Conservation (phyloP, 495 filamentous ascomycete genomes). For the Hypoxylon rickii region DNA sequence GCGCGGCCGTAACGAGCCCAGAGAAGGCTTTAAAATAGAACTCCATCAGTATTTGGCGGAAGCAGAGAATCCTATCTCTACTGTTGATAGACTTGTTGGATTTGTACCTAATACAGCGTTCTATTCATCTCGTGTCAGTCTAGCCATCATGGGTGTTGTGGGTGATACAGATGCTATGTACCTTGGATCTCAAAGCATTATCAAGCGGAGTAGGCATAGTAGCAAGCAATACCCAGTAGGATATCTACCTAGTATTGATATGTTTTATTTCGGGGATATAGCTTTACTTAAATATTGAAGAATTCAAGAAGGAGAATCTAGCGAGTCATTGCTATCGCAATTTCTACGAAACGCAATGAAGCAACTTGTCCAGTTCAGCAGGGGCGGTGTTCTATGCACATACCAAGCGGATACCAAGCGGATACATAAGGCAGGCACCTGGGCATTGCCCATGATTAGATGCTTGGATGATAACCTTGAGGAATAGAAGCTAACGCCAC, state of each 20-base stretch:
- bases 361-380: constrained; percentile 32
- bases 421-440: too few species aligned
- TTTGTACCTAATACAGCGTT: constrained; percentile 39
- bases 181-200: constrained; percentile 77
- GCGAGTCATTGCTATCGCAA: constrained; percentile 15
- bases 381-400: too few species aligned
- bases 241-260: too few species aligned
- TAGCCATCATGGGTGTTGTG: constrained; percentile 34
- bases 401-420: too few species aligned
- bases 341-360: constrained; percentile 5
- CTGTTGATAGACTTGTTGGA: too few species aligned
- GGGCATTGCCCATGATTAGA: neutral
- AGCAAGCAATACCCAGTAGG: too few species aligned
- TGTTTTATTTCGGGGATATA: too few species aligned
- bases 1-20: constrained; percentile 80
- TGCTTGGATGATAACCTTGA: neutral
- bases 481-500: constrained; percentile 24
- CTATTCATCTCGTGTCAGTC: constrained; percentile 14
- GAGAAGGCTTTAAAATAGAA: constrained; percentile 64
- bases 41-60: constrained; percentile 34
- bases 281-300: too few species aligned
- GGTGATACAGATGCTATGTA: constrained; percentile 42
- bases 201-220: constrained; percentile 78
- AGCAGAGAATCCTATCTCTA: neutral
- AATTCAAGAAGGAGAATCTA: too few species aligned